Evolutionary conservation across 108 stramenopile genomes (phyloP).

Genomic region (Craspedostauros australis): DNA sequence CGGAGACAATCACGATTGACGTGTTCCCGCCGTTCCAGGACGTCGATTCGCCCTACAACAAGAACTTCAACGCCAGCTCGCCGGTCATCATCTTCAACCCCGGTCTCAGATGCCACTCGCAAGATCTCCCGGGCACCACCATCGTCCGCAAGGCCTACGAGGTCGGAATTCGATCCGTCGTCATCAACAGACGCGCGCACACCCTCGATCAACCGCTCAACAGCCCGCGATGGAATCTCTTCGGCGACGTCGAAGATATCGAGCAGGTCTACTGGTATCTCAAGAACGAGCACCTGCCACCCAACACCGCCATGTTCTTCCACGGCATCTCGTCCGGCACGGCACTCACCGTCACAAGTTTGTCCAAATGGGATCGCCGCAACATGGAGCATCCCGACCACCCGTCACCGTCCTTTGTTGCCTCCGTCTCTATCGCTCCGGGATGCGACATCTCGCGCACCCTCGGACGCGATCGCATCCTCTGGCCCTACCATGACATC

Average conservation of each 20-base stretch:
- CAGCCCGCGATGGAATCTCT: constrained; percentile 44
- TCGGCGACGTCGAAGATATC: constrained; percentile 53
- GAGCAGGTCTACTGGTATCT: constrained; percentile 47
- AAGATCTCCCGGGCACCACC: constrained; percentile 42
- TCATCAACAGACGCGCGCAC: constrained; percentile 41
- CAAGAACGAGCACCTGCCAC: constrained; percentile 16
- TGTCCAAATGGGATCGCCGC: constrained; percentile 35
- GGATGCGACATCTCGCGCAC: constrained; percentile 42
- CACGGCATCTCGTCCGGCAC: constrained; percentile 43
- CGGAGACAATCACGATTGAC: constrained; percentile 35
- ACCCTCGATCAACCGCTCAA: constrained; percentile 16
- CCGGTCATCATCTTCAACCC: constrained; percentile 41
- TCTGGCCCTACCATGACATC: constrained; percentile 37
- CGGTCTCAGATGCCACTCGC: constrained; percentile 30
- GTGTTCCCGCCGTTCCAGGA: constrained; percentile 38
- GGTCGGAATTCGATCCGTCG: constrained; percentile 37
- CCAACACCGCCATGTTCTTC: constrained; percentile 38
- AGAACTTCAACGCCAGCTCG: constrained; percentile 30
- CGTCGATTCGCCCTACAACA: not conserved
- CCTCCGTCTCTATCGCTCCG: constrained; percentile 26
- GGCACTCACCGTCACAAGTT: constrained; percentile 26
- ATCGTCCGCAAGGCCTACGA: constrained; percentile 38
- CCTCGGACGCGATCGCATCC: constrained; percentile 27
- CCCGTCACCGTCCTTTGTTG: constrained; percentile 32
- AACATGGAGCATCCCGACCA: constrained; percentile 12